Base-by-base conservation (phyloP, 257 asterid species). In the Lavandula angustifolia region DNA sequence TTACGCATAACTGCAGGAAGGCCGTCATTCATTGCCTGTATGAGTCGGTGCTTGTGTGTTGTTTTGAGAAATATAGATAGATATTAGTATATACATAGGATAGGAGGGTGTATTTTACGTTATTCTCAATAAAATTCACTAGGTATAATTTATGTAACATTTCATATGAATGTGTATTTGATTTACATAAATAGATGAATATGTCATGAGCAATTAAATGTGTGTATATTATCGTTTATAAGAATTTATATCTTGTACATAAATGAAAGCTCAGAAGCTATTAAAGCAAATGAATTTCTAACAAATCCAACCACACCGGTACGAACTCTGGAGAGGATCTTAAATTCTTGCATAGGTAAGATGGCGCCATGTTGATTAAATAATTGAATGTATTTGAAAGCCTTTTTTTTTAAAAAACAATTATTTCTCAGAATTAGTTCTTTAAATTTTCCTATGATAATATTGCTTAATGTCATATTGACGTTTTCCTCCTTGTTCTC, bases 281-380 rank as follows among this genome's bases (percentile, higher is more conserved):
- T 81, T 75, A 82, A 85, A 75, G 78, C 80, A 71, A 43, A 74
- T 64, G 77, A 81, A 83, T 81, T 72, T 42, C 78, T 68, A 79
- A 77, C 81, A 84, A 81, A 78, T 84, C 81, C 91, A 84, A 81
- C 91, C 52, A 84, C 81, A 75, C 67, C 38, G 53, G 49, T 70
- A 75, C 79, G 70, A 80, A 73, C 60, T 69, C 75, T 70, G 62
- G 56, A 62, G 60, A 60, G 60, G 58, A 54, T 52, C 66, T 75
- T 62, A 69, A 76, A 71, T 70, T 71, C 69, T 60, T 75, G 75
- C 69, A 32, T 77, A 67, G 42, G 74, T 60, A 68, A 69, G 66
- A 73, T 73, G 67, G 29, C 53, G 27, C 62, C 65, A 54, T 17
- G 38, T 66, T 22, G 7, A 48, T 43, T 62, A 34, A 3, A 33